These are phyloP conservation scores for Cercospora zeae-maydis DNA, from an alignment of 2,329 filamentous ascomycete species.

Conservation along the genomic window DNA sequence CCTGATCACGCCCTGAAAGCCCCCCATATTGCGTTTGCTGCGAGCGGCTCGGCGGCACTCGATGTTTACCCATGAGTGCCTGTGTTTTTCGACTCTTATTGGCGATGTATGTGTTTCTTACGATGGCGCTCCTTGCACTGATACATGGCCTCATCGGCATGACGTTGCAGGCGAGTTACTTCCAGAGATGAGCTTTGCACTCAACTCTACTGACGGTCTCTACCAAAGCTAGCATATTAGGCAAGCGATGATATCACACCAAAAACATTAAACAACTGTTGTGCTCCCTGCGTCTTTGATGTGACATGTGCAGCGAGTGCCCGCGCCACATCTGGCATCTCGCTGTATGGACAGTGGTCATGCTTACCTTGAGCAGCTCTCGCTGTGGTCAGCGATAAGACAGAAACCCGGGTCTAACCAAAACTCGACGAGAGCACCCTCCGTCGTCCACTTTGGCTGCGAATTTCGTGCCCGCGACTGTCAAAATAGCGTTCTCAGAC, in stretches of 20 bases:
- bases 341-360: neutral
- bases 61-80: constrained; percentile 14
- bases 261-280: constrained; percentile 11
- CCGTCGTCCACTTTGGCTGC: too few relatives aligned
- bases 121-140: constrained; percentile 2
- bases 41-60: constrained; percentile 13
- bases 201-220: constrained; percentile 15
- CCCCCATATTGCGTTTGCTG: constrained; percentile 10
- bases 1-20: constrained; percentile 6
- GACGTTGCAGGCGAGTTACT: neutral
- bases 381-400: neutral
- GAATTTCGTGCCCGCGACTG: too few relatives aligned
- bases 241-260: constrained; percentile 15
- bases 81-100: constrained; percentile 11
- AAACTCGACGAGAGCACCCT: neutral
- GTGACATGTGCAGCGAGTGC: neutral
- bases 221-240: constrained; percentile 15
- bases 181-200: constrained; percentile 1
- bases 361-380: neutral
- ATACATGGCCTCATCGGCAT: constrained; percentile 1
- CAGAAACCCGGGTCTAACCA: neutral
- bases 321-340: neutral
- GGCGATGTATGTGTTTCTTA: constrained; percentile 12
- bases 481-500: too few relatives aligned
- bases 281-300: neutral